Percentiles rank a stretch among this genome's conserved stretches.
These are phyloP conservation scores for Rubus idaeus DNA, from an alignment of 306 rosid genomes.

Conservation along the genomic window DNA sequence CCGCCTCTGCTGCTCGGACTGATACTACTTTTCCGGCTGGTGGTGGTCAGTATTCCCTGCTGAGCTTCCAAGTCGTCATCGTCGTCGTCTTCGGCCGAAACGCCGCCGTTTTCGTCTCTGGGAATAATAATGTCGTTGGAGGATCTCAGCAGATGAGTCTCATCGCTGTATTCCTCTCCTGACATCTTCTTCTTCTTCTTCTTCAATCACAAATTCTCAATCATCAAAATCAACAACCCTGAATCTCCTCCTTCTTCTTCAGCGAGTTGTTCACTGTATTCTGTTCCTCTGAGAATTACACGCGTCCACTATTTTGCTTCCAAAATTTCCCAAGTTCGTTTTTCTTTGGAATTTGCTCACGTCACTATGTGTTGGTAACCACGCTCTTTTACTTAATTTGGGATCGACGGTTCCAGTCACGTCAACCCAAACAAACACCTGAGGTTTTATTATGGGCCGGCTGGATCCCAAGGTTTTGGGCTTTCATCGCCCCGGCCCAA, in stretches of 20 bases:
- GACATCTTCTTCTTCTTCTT: conserved; percentile 11
- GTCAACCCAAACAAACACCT: too few species aligned
- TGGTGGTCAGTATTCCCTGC: conserved; percentile 4
- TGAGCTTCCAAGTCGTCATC: conserved; percentile 51
- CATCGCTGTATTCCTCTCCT: conserved; percentile 54
- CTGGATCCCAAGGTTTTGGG: background rate
- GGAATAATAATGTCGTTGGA: conserved; percentile 11
- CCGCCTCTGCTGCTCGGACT: conserved; percentile 23
- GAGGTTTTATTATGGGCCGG: background rate
- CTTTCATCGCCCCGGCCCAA: background rate
- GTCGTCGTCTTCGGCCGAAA: conserved; percentile 18
- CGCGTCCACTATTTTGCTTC: too few species aligned
- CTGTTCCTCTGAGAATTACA: too few species aligned
- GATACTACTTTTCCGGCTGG: conserved; percentile 6
- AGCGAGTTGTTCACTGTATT: too few species aligned
- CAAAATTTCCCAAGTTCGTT: too few species aligned
- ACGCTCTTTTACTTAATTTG: background rate
- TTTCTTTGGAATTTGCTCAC: too few species aligned
- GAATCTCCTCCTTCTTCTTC: too few species aligned
- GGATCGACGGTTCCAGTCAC: background rate
- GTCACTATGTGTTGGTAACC: background rate
- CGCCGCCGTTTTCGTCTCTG: conserved; percentile 8
- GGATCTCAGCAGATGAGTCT: conserved; percentile 52
- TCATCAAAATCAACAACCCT: too few species aligned
- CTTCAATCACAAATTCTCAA: background rate